These are phyloP conservation scores for Triadica sebifera DNA, from an alignment of 345 rosid species.

Conservation along the genomic window DNA sequence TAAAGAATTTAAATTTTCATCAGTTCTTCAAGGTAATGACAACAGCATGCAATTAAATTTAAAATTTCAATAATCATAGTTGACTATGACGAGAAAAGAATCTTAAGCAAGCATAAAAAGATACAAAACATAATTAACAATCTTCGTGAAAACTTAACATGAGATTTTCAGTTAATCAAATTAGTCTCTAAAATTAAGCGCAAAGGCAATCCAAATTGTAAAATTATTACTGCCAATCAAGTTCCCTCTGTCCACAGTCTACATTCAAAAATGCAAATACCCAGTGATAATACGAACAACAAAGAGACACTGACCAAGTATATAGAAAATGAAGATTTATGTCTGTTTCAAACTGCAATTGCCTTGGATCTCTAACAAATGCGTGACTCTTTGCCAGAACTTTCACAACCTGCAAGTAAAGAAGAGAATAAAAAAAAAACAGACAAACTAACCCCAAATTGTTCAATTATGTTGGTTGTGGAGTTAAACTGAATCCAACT, in stretches of 20 bases:
- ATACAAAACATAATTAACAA: neutral
- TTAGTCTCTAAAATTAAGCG: neutral
- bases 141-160: too few relatives aligned
- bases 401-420: constrained; percentile 57
- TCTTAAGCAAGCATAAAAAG: neutral
- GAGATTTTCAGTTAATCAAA: neutral
- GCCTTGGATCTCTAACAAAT: constrained; percentile 66
- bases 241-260: neutral
- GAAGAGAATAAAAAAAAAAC: neutral
- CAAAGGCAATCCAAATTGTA: neutral
- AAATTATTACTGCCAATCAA: neutral
- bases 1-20: constrained; percentile 22
- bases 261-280: neutral
- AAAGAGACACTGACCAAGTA: constrained; percentile 50
- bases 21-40: neutral
- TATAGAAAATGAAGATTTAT: constrained; percentile 69
- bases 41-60: too few relatives aligned
- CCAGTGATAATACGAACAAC: neutral
- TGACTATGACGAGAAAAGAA: neutral
- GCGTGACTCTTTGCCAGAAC: constrained; percentile 62
- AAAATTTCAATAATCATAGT: too few relatives aligned
- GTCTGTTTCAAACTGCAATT: constrained; percentile 77
- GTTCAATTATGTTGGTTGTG: neutral
- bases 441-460: too few relatives aligned
- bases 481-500: neutral